Percentiles rank a stretch among this genome's conserved stretches.
phyloP scores from a whole-genome alignment of 176 grass and related monocot species.

The Saccharum spontaneum region DNA sequence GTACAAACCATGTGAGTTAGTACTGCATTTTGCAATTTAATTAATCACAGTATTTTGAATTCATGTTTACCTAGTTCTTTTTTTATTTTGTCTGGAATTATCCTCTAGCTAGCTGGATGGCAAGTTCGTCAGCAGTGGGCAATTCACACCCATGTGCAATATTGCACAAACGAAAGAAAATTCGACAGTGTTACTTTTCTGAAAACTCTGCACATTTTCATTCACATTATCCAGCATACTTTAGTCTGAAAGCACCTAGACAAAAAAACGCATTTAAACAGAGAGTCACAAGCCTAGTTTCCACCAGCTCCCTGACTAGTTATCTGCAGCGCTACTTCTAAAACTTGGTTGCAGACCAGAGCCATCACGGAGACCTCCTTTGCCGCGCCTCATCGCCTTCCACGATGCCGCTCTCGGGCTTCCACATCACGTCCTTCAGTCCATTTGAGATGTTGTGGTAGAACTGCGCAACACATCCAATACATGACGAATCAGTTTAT shows the following conservation, averaged over 20 bases:
- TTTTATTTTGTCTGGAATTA: background rate
- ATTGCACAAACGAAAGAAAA: background rate
- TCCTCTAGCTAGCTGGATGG: background rate
- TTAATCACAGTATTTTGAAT: background rate
- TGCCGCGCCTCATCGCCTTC: conserved; percentile 33
- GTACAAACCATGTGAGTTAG: background rate
- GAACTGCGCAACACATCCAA: conserved; percentile 43
- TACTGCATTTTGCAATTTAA: background rate
- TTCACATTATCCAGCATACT: conserved; percentile 17
- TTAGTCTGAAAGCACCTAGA: conserved; percentile 20
- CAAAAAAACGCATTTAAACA: background rate
- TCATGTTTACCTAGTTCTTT: background rate
- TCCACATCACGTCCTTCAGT: conserved; percentile 94
- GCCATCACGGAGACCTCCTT: conserved; percentile 7
- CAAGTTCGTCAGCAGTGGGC: background rate
- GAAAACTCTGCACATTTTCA: conserved; percentile 30
- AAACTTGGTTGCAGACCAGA: background rate
- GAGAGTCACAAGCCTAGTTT: background rate
- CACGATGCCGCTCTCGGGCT: conserved; percentile 40
- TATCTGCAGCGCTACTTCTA: conserved; percentile 35
- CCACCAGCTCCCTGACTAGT: background rate
- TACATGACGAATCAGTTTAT: background rate
- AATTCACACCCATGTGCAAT: background rate
- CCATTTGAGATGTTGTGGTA: conserved; percentile 78
- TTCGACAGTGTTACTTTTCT: background rate